Evolutionary conservation across 805 yeast species (phyloP).

Genomic region (Crinitomyces ghanaensis): DNA sequence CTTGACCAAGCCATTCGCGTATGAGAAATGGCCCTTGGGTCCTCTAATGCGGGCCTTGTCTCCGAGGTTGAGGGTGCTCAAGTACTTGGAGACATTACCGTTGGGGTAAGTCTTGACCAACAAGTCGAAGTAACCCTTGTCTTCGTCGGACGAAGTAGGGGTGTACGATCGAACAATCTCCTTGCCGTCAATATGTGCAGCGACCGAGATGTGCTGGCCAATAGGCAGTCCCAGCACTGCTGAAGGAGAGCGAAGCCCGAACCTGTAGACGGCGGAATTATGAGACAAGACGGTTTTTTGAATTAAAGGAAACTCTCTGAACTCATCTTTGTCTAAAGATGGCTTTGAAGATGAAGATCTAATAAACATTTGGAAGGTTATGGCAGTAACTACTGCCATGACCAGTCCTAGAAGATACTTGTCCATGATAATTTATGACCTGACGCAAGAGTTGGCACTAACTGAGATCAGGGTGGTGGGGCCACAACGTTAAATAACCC

Average conservation of each 20-base stretch:
- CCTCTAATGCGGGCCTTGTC: conserved; percentile 67
- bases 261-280: conserved; percentile 69
- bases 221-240: conserved; percentile 82
- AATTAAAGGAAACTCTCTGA: conserved; percentile 71
- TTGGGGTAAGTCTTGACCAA: conserved; percentile 74
- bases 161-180: conserved; percentile 82
- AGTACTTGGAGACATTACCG: conserved; percentile 72
- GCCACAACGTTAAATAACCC: no score
- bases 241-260: conserved; percentile 65
- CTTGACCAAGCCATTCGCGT: conserved; percentile 63
- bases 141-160: conserved; percentile 52
- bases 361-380: conserved; percentile 6
- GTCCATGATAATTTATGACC: no score
- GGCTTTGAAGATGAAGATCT: conserved; percentile 11
- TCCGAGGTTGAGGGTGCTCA: conserved; percentile 64
- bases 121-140: conserved; percentile 71
- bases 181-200: conserved; percentile 67
- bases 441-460: no score
- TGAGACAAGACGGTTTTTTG: conserved; percentile 70
- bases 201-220: conserved; percentile 85
- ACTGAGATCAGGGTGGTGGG: no score
- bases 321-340: conserved; percentile 53
- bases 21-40: conserved; percentile 82
- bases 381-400: conserved; percentile 5
- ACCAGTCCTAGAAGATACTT: no score